Percentiles rank a stretch among this genome's conserved stretches.
These are phyloP conservation scores for Hypoxylon fragiforme DNA, from an alignment of 495 filamentous ascomycete genomes.

Conservation along the genomic window DNA sequence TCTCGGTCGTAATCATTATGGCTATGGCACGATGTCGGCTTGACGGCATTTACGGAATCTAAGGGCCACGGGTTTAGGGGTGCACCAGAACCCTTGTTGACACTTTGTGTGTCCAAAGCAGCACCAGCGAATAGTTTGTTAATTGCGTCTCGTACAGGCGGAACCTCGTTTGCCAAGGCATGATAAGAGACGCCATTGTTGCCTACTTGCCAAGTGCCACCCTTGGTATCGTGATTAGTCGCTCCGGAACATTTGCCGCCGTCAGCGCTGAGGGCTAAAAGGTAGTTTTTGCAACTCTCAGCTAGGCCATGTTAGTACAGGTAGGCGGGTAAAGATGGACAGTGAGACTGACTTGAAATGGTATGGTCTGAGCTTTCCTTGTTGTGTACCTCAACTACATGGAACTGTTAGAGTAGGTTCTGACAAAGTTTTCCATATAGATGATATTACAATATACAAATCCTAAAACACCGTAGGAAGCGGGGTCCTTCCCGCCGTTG, in stretches of 20 bases:
- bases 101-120: conserved; percentile 27
- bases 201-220: conserved; percentile 39
- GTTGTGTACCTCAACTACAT: conserved; percentile 40
- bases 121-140: conserved; percentile 34
- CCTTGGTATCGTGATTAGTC: conserved; percentile 37
- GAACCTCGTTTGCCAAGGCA: conserved; percentile 32
- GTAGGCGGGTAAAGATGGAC: neutral
- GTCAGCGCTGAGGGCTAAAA: conserved; percentile 25
- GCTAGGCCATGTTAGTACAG: conserved; percentile 22
- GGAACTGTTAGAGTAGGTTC: no score
- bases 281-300: conserved; percentile 30
- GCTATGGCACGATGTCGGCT: conserved; percentile 35
- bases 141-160: conserved; percentile 35
- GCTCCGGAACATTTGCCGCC: conserved; percentile 34
- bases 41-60: conserved; percentile 35
- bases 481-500: conserved; percentile 27
- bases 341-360: conserved; percentile 29
- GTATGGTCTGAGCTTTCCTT: conserved; percentile 34
- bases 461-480: conserved; percentile 32
- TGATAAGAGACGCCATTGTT: conserved; percentile 36
- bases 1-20: conserved; percentile 40
- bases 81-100: conserved; percentile 31
- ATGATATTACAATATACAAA: conserved; percentile 36
- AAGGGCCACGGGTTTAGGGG: conserved; percentile 39
- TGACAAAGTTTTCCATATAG: neutral